Evolutionary conservation across 2,329 filamentous ascomycete genomes (phyloP), one percentile per base, ranked within the genome.

Genomic region (Domatiomyces globalis): DNA sequence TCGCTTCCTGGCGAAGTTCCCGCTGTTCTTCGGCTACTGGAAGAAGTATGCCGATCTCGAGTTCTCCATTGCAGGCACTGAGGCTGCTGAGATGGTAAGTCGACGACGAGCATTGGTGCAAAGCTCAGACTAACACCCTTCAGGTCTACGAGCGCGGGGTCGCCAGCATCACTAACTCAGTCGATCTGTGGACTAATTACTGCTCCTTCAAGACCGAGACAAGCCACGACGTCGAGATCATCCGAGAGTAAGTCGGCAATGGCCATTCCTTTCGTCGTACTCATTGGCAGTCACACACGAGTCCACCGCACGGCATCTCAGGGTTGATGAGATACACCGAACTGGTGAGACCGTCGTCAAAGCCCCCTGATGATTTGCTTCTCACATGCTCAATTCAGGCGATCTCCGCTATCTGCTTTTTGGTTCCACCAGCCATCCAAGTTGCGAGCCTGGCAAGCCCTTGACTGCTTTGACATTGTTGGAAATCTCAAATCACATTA

Each of bases 1-100:
- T 67, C 81, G 85, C 46, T 94, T 98, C 65, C 83, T 98, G 19
- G 80, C 86, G 55, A 95, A 95, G 65, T 98, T 95, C 59, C 92
- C 92, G 2, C 77, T 96, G 9, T 80, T 96, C 42, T 98, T 96
- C 63, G 92, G 90, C 49, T 98, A 96, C 73, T 98, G 92, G 92
- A 96, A 96, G 74, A 96, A 95, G 67, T 98, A 96, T 76, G 92
- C 92, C 63, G 90, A 96, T 63, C 77, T 94, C 57, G 92, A 98
- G 65, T 98, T 98, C 71, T 88, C 88, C 48, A 95, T 98, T 58
- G 88, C 88, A 4, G 92, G 92, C 17, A 94, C 92, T 4, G 92
- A 98, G 73, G 90, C 90, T 44, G 92, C 92, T 50, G 92, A 96
- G 69, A 94, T 95, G 85, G 88, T 95, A 68, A 63, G 77, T 15